Percentiles rank a stretch among this genome's conserved stretches.
Evolutionary conservation across 306 rosid species (phyloP).

Genomic region (Quercus wislizeni): DNA sequence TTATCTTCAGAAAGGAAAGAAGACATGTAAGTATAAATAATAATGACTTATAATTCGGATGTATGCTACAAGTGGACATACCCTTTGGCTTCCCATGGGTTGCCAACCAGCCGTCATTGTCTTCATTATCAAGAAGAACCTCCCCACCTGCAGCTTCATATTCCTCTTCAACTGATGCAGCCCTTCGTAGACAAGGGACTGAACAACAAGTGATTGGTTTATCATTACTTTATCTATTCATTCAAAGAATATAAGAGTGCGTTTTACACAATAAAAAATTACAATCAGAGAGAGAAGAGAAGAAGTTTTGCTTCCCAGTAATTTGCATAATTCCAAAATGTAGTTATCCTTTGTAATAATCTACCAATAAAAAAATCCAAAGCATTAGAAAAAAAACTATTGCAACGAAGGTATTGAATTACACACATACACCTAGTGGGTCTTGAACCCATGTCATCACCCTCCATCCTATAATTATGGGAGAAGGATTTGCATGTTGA

Average conservation of each 20-base stretch:
- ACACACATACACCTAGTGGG: no score
- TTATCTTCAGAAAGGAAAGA: conserved; percentile 47
- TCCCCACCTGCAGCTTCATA: conserved; percentile 97
- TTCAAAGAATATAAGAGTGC: neutral
- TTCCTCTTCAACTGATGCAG: conserved; percentile 89
- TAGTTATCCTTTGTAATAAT: neutral
- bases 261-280: no score
- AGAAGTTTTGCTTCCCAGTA: neutral
- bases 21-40: conserved; percentile 9
- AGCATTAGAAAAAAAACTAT: no score
- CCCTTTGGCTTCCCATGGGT: conserved; percentile 97
- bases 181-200: conserved; percentile 96
- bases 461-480: no score
- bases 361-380: no score
- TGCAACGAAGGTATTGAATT: no score
- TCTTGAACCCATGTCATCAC: no score
- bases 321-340: neutral
- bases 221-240: neutral
- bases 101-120: conserved; percentile 96
- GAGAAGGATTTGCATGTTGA: no score
- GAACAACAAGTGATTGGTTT: conserved; percentile 15
- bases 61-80: conserved; percentile 7
- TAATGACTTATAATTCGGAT: neutral
- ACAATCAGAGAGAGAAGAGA: neutral
- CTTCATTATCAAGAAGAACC: conserved; percentile 88